phyloP scores from a whole-genome alignment of 371 early-diverging fungal genomes.

The Paraphysoderma sedebokerense region DNA sequence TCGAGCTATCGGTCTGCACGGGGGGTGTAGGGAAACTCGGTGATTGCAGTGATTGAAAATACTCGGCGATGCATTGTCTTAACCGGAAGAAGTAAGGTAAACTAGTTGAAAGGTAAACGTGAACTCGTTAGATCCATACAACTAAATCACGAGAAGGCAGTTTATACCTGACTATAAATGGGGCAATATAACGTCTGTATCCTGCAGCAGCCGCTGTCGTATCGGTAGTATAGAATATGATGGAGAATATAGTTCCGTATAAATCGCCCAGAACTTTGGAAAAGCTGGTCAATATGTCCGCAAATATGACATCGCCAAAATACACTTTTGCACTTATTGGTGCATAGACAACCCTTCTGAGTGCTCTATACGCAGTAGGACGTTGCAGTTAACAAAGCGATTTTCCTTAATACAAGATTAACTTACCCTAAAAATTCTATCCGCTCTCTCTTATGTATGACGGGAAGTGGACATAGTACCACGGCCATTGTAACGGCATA shows the following conservation, averaged over 20 bases:
- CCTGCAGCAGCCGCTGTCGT: not conserved
- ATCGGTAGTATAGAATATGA: conserved; percentile 2
- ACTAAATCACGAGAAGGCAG: too few species aligned
- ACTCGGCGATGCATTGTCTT: conserved; percentile 65
- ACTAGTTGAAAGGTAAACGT: conserved; percentile 11
- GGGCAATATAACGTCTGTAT: conserved; percentile 12
- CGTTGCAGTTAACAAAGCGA: too few species aligned
- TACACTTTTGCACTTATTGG: too few species aligned
- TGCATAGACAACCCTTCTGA: too few species aligned
- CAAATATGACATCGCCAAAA: conserved; percentile 70
- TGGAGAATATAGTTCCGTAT: conserved; percentile 32
- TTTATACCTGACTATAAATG: conserved; percentile 36
- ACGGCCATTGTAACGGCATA: too few species aligned
- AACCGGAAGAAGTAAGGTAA: conserved; percentile 73
- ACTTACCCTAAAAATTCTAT: too few species aligned
- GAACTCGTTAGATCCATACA: too few species aligned
- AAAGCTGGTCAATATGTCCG: conserved; percentile 84
- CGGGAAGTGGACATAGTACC: too few species aligned
- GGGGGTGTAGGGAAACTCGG: conserved; percentile 9
- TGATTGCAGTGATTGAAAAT: conserved; percentile 13
- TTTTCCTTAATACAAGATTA: too few species aligned
- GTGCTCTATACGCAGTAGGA: too few species aligned
- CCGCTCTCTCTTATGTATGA: too few species aligned
- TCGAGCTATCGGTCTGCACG: conserved; percentile 1
- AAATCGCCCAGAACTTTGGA: conserved; percentile 73